Base-by-base conservation (phyloP, 176 grass and related monocot genomes). In the Otatea glauca region DNA sequence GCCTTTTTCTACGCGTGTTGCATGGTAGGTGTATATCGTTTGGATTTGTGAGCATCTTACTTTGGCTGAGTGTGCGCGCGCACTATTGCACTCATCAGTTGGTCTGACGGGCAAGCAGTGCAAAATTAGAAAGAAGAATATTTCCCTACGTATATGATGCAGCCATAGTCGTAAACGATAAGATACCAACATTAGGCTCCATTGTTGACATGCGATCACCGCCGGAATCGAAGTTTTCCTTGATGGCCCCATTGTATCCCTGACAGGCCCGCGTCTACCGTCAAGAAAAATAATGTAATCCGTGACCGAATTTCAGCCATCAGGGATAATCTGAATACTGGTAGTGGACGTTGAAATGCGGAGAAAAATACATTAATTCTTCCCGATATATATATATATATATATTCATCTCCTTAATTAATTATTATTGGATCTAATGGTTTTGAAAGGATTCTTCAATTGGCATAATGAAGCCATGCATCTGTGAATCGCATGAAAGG, bases 11-110 rank as follows among this genome's bases (percentile, higher is more conserved):
- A 62, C 13, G 37, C 39, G 21, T 70, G 13, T 82, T 71, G 32
- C 17, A 20, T 7, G 14, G 37, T 34, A 43, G 16, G 78, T 42
- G 51, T 14, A 60, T 37, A 32, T 37, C 44, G 32, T 35, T 81
- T 41, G 25, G 68, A 61, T 48, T 9, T 72, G 68, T 27, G 38
- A 45, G 80, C 68, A 72, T 61, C 53, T 82, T 34, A 15, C 51
- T 58, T 56, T 23, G 38, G 10, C 51, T 1, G 16, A 64, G 61
- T 50, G 16, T 7, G 0, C 7, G 9, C 9, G 5, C 44, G 51
- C 51, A 76, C 35, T 44, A n/a, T 44, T 23, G 67, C 38, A 9
- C 13, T 9, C 29, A 10, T 54, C 34, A 38, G 10, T 56, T 38
- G 1, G 6, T 17, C 9, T 9, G 13, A 29, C 13, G 15, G 6